Evolutionary conservation across 1,139 yeast genomes (phyloP).

Genomic region (Kazachstania sp.): DNA sequence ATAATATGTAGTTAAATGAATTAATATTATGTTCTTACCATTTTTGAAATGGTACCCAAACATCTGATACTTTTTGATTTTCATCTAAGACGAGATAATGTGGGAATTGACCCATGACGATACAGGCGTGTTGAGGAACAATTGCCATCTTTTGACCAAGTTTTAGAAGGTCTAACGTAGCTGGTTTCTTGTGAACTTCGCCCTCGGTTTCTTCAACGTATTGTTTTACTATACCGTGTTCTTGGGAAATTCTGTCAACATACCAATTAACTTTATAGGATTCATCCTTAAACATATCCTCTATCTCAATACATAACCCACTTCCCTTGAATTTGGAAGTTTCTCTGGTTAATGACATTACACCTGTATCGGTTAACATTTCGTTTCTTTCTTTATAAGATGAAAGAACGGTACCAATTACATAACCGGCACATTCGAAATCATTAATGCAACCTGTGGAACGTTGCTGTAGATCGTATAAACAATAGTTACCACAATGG

Average conservation of each 20-base stretch:
- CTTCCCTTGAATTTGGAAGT: constrained; percentile 41
- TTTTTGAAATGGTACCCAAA: constrained; percentile 70
- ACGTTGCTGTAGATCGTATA: constrained; percentile 68
- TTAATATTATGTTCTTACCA: constrained; percentile 28
- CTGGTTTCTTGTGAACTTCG: not conserved
- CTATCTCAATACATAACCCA: constrained; percentile 33
- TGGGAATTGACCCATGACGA: constrained; percentile 57
- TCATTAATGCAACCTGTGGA: constrained; percentile 51
- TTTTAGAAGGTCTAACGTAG: constrained; percentile 29
- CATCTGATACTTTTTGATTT: constrained; percentile 45
- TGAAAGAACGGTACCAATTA: constrained; percentile 58
- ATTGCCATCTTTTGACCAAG: constrained; percentile 49
- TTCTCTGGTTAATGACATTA: constrained; percentile 60
- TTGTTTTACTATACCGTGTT: constrained; percentile 52
- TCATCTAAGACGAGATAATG: constrained; percentile 50
- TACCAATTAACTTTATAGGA: constrained; percentile 36
- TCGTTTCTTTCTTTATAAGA: constrained; percentile 51
- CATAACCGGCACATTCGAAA: constrained; percentile 45
- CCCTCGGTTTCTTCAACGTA: constrained; percentile 8
- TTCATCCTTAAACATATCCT: constrained; percentile 6
- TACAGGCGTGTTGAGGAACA: constrained; percentile 69
- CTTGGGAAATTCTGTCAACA: constrained; percentile 54
- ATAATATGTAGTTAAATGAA: too few relatives aligned
- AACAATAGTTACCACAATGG: constrained; percentile 73
- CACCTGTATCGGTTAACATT: constrained; percentile 64